Evolutionary conservation across 768 basidiomycete genomes (phyloP), one percentile per base, ranked within the genome.

Genomic region (Tulasnella sp.): DNA sequence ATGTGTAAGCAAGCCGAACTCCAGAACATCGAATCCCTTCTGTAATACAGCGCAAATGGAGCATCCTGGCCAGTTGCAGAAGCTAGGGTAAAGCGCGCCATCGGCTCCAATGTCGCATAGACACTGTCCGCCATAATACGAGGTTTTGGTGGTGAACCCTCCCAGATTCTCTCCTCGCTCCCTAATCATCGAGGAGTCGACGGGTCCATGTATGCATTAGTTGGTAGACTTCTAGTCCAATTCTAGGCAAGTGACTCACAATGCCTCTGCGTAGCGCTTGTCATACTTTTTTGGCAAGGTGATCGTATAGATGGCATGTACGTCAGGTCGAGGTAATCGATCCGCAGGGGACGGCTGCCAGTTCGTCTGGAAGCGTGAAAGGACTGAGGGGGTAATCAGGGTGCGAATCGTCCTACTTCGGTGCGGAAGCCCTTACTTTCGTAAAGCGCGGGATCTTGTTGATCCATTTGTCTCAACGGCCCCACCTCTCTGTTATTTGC

Each of bases 11-110:
- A 11, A 10, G 3, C 41, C 41, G 26, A 56, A 56, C 42, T 56
- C 54, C n/a, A 56, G 54, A 5, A 45, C 27, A 27, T 56, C 54
- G 41, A 56, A 56, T 11, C 34, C 32, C 11, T 56, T 56, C 32
- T 21, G n/a, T 21, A 56, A 27, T 13, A 56, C 54, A 42, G 43
- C 43, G 43, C 54, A 56, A 42, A 56, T 56, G 21, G 32, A 41
- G 54, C 54, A 56, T 13, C 34, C 38, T 21, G 32, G 32, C 54
- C 54, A 56, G 24, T 42, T 44, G 17, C 54, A 56, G 9, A 56
- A 42, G 13, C 43, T 26, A 10, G 52, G 42, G 17, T 23, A 21
- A 27, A 21, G 52, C 10, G 32, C 41, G 11, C 1, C 3, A 42
- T 42, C 54, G n/a, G 23, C 21, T n/a, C 54, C 54, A 8, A 56